These are phyloP conservation scores for Hypoxylon crocopeplum DNA, from an alignment of 495 filamentous ascomycete species.

Conservation along the genomic window DNA sequence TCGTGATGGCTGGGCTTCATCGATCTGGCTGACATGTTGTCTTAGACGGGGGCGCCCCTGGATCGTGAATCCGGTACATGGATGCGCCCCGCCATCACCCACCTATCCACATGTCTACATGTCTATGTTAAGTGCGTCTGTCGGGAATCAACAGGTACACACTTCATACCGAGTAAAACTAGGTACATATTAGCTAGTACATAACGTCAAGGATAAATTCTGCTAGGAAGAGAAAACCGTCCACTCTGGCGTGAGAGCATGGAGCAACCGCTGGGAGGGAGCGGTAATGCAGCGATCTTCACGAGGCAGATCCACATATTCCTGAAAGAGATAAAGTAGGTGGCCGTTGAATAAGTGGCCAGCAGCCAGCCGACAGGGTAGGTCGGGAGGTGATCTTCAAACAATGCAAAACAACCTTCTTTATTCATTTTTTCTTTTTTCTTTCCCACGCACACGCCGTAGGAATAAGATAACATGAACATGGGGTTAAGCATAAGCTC, in stretches of 20 bases:
- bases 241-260: background rate
- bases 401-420: slow-evolving; percentile 26
- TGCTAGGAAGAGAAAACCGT: no score
- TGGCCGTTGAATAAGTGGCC: slow-evolving; percentile 27
- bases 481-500: slow-evolving; percentile 17
- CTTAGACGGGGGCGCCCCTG: slow-evolving; percentile 28
- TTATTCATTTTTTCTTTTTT: no score
- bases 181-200: slow-evolving; percentile 8
- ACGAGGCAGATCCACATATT: slow-evolving; percentile 33
- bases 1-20: slow-evolving; percentile 32
- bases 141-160: slow-evolving; percentile 8
- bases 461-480: slow-evolving; percentile 9
- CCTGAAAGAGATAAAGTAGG: slow-evolving; percentile 36
- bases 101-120: slow-evolving; percentile 1
- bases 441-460: background rate
- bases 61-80: slow-evolving; percentile 35
- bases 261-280: slow-evolving; percentile 23
- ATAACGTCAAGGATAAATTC: slow-evolving; percentile 19
- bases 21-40: slow-evolving; percentile 33
- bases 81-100: slow-evolving; percentile 22
- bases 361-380: slow-evolving; percentile 1
- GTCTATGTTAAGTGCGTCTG: slow-evolving; percentile 4
- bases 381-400: slow-evolving; percentile 15
- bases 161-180: slow-evolving; percentile 12
- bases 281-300: slow-evolving; percentile 32